Evolutionary conservation across 257 asterid genomes (phyloP).

Genomic region (Solanum raphanifolium): DNA sequence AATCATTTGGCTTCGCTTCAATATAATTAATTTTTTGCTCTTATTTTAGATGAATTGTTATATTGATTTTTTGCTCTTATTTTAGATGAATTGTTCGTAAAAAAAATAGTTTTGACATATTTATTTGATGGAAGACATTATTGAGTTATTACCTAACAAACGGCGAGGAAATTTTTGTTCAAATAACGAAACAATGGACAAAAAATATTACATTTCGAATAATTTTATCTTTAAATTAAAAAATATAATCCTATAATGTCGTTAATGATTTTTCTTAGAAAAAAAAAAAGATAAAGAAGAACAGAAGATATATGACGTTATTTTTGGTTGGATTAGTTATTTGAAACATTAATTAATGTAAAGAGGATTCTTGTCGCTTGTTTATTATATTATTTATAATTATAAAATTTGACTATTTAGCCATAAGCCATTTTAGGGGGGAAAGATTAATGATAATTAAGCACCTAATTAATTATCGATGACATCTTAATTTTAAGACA

Average conservation of each 20-base stretch:
- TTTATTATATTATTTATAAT: neutral
- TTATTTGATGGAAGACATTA: neutral
- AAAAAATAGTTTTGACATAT: neutral
- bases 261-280: neutral
- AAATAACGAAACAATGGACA: neutral
- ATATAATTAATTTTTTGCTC: accelerated
- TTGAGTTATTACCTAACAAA: neutral
- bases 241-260: neutral
- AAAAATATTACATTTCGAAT: neutral
- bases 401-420: neutral
- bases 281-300: neutral
- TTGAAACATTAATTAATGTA: neutral
- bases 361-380: neutral
- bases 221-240: neutral
- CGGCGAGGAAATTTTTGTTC: accelerated
- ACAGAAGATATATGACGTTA: neutral
- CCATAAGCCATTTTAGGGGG: neutral
- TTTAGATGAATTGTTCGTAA: accelerated
- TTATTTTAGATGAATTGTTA: too few relatives aligned
- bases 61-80: neutral
- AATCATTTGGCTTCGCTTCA: neutral
- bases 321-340: neutral
- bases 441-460: neutral
- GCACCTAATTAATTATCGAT: neutral
- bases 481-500: neutral